Base-by-base conservation (phyloP, 2,329 filamentous ascomycete species). In the Claviceps citrina region DNA sequence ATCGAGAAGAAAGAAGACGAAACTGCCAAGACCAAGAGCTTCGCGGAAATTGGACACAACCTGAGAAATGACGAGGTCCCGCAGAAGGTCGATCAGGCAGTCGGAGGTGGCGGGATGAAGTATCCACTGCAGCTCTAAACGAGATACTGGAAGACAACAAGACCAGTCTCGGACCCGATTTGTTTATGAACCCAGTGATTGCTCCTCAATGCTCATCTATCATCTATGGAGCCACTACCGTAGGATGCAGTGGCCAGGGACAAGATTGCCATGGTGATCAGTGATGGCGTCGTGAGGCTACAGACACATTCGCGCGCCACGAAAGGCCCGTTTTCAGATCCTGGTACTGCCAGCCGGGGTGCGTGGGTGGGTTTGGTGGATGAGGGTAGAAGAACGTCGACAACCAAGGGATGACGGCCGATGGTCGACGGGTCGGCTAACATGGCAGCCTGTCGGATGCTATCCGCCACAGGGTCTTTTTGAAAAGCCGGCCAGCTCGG, bases 31-130 rank as follows among this genome's bases (percentile, higher is more conserved):
- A n/a, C 20, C 24, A 27, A 37, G 18, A 43, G 37, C 28, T 40
- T 26, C n/a, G 25, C n/a, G 38, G 38, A 40, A 43, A 43, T 34
- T 40, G 19, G 22, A 36, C 24, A 33, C 28, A 20, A 12, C 7
- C 27, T 20, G 27, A 30, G 33, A 40, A 35, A 43, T 37, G 38
- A 43, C 33, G 33, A 43, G 33, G 38, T 43, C 41, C 41, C 28
- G 37, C 37, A 20, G 18, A 33, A 20, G 27, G 28, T 32, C 27
- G 33, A 20, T 24, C n/a, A 30, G 13, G 32, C 24, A 32, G 27
- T 27, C 31, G 24, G 31, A 31, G 19, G 18, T 20, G 24, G 3
- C 22, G n/a, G 30, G 22, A 19, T 18, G 22, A 24, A 24, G 22
- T 24, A 24, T 24, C 22, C 41, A 42, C 41, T 22, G 12, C 19